A percentile compares a stretch with the other conserved stretches of the same genome.
Conservation (phyloP, 768 basidiomycete species). For the Tubosaeta sp. region DNA sequence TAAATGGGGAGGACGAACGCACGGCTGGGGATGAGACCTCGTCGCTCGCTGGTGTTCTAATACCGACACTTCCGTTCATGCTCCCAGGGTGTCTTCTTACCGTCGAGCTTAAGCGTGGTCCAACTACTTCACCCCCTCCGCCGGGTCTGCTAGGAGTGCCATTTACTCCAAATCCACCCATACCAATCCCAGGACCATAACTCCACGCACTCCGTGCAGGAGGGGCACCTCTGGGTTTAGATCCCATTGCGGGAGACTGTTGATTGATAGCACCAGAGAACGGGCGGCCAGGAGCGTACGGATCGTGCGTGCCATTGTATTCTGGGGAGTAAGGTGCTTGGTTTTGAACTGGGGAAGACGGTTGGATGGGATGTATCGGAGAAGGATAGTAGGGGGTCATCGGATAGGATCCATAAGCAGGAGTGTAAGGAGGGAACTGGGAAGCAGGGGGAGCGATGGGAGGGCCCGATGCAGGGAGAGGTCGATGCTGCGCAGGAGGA, state of each 20-base stretch:
- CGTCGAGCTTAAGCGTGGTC: conserved; percentile 56
- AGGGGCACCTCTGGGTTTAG: conserved; percentile 32
- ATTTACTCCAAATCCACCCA: conserved; percentile 39
- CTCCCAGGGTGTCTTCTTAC: conserved; percentile 48
- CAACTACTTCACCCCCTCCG: conserved; percentile 47
- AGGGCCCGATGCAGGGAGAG: conserved; percentile 30
- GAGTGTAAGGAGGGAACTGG: conserved; percentile 31
- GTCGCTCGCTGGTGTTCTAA: conserved; percentile 62
- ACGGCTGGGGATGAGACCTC: conserved; percentile 76
- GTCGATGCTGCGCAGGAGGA: conserved; percentile 39
- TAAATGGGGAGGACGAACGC: conserved; percentile 33
- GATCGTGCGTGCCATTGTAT: conserved; percentile 26
- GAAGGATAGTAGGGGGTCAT: conserved; percentile 29
- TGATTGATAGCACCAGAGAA: conserved; percentile 32
- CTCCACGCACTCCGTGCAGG: conserved; percentile 59
- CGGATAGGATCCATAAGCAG: conserved; percentile 34
- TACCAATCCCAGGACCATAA: conserved; percentile 60
- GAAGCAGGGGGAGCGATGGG: conserved; percentile 29
- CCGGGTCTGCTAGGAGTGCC: conserved; percentile 21
- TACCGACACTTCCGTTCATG: conserved; percentile 48
- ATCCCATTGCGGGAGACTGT: conserved; percentile 24
- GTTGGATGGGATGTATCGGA: conserved; percentile 25
- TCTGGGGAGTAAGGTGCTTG: conserved; percentile 27
- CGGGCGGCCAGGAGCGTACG: conserved; percentile 18
- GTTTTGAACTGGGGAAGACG: conserved; percentile 24